Conservation (phyloP, 1,284 basidiomycete genomes). For the Pyrrhoderma noxium region DNA sequence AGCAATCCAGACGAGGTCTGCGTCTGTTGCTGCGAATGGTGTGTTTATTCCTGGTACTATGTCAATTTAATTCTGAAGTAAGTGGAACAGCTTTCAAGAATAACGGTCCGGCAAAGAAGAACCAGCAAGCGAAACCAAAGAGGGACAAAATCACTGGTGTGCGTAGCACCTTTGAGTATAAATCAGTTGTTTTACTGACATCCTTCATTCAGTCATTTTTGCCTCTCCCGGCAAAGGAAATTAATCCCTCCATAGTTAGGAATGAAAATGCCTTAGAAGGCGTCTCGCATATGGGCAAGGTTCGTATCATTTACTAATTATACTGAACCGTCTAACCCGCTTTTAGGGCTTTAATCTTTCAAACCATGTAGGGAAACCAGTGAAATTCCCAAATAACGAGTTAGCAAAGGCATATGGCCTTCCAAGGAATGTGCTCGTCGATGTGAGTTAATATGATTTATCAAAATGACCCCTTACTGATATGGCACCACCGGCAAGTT, state of each 20-base stretch:
- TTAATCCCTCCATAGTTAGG: not conserved
- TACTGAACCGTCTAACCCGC: too few species aligned
- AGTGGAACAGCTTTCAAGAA: conserved; percentile 1
- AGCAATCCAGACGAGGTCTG: conserved; percentile 2
- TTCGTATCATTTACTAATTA: not conserved
- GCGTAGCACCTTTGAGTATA: not conserved
- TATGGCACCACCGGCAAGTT: conserved; percentile 38
- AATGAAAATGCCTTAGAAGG: conserved; percentile 3
- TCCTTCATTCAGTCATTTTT: conserved; percentile 6
- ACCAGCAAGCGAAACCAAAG: conserved; percentile 6
- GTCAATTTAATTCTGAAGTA: too few species aligned
- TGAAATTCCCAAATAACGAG: conserved; percentile 40
- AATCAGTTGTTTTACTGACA: not conserved
- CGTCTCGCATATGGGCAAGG: conserved; percentile 7
- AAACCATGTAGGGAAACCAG: conserved; percentile 31
- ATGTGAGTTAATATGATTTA: conserved; percentile 38
- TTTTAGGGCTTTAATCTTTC: conserved; percentile 8
- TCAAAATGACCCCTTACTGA: not conserved
- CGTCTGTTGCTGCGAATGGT: too few species aligned
- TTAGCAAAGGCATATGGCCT: conserved; percentile 55
- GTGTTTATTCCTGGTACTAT: too few species aligned
- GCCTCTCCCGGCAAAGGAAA: conserved; percentile 11
- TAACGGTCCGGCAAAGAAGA: conserved; percentile 2
- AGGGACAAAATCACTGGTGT: conserved; percentile 12
- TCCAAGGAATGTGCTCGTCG: conserved; percentile 55